Evolutionary conservation across 2,329 filamentous ascomycete species (phyloP), one percentile per base, ranked within the genome.

Genomic region (Fusarium paranaense): DNA sequence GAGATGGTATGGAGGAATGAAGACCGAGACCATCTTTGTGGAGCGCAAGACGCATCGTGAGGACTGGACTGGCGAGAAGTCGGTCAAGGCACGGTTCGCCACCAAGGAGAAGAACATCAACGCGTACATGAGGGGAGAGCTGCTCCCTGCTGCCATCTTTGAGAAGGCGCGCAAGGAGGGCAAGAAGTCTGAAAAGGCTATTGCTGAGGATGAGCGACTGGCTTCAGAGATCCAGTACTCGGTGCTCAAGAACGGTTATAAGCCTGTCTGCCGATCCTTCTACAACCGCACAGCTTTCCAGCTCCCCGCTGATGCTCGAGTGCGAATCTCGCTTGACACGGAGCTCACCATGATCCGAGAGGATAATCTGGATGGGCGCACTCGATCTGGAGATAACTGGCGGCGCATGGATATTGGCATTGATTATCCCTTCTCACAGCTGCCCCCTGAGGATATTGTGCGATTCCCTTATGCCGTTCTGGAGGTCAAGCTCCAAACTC

Each of bases 61-160:
- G 83, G 97, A 99, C 82, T 99, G 97, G 97, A 99, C 97, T 0
- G 97, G 97, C 67, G 97, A 99, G 83, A 98, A 98, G 85, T 98
- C 96, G 2, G 97, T 99, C 85, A 99, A 99, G 86, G 96, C 97
- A 50, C 93, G 97, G 50, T 99, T 99, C 80, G 89, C 94, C 10
- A 88, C 97, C 74, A 98, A 99, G 86, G 97, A 99, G 86, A 99
- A 99, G 88, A 94, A 98, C 72, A 93, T 99, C 80, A 98, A 98
- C 80, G 89, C 94, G 16, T 99, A 95, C 82, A 86, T 99, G 83
- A 88, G 89, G 60, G 97, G 97, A 64, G 91, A 95, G 78, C 88
- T 97, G 80, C 94, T 95, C 2, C 95, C 97, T 1, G 91, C 93
- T 40, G 92, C 94, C 69, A 90, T 97, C n/a, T 98, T 99, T 72